Evolutionary conservation across 352 stramenopile genomes (phyloP).

Genomic region (Blastocystis sp.): DNA sequence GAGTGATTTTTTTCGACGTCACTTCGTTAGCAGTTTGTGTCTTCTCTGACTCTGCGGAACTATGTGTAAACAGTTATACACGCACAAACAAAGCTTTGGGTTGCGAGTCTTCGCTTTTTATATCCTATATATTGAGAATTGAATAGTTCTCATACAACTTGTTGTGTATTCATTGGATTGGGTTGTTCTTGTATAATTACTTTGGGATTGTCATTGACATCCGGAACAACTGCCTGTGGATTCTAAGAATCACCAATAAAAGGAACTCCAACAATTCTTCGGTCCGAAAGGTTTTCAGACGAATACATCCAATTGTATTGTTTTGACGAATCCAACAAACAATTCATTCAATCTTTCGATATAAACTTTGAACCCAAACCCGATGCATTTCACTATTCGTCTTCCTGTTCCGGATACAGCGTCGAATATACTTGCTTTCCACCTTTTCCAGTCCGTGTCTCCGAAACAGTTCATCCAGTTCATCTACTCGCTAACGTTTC

Average conservation of each 20-base stretch:
- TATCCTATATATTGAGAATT: background rate
- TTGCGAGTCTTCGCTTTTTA: background rate
- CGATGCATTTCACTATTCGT: constrained; percentile 78
- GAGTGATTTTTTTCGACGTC: background rate
- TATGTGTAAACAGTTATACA: background rate
- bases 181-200: background rate
- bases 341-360: constrained; percentile 69
- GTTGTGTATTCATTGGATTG: background rate
- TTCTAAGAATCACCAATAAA: background rate
- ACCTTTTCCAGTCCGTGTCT: constrained; percentile 70
- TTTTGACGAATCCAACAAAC: constrained; percentile 30
- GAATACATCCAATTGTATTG: constrained; percentile 36
- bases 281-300: constrained; percentile 26
- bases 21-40: too few relatives aligned
- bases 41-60: background rate
- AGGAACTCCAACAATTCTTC: background rate
- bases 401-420: constrained; percentile 78
- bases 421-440: constrained; percentile 79
- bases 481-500: constrained; percentile 7
- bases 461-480: constrained; percentile 41
- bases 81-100: background rate
- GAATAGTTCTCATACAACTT: background rate
- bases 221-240: background rate
- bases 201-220: background rate
- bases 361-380: constrained; percentile 81